Base-by-base conservation (phyloP, 768 basidiomycete genomes). In the Suillus subluteus region DNA sequence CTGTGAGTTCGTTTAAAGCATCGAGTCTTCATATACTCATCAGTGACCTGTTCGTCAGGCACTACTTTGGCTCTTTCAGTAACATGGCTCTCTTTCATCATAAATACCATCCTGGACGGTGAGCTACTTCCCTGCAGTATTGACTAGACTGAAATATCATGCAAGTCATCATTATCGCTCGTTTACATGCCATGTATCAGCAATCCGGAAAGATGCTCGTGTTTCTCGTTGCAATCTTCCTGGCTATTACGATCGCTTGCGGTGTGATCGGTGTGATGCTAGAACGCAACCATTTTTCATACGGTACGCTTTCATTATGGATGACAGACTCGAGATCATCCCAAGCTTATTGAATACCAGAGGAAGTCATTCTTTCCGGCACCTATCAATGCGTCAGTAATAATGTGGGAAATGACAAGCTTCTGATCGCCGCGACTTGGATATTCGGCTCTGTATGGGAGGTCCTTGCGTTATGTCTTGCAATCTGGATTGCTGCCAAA, bases 141-240 rank as follows among this genome's bases (percentile, higher is more conserved):
- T 15, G 38, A 40, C 13, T 23, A 26, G 58, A 58, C 38, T 58
- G 23, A 40, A 37, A 30, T 40, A 16, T 15, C 23, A 15, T 38
- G 8, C 37, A 38, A 58, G 58, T 35, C 7, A 40, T 58, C 15
- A 40, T 58, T 15, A 8, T 58, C 15, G 58, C 15, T 58, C 38
- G 58, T 15, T 16, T 58, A 38, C 38, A 40, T 58, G 58, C 58
- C 15, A 58, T 58, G 58, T 26, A 40, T 38, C 58, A 40, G 23
- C 58, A 26, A 26, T 40, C 37, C 8, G 9, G 38, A 23, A 58
- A 23, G 7, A 40, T 58, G 15, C 35, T 58, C 12, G 12, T 23
- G 11, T 38, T 58, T 38, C 56, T 58, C n/a, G 8, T 15, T 6
- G 21, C 13, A 38, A 16, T 4, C n/a, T 38, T 38, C 6, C n/a